Evolutionary conservation across 345 rosid species (phyloP), one percentile per base, ranked within the genome.

Genomic region (Boechera retrofracta): DNA sequence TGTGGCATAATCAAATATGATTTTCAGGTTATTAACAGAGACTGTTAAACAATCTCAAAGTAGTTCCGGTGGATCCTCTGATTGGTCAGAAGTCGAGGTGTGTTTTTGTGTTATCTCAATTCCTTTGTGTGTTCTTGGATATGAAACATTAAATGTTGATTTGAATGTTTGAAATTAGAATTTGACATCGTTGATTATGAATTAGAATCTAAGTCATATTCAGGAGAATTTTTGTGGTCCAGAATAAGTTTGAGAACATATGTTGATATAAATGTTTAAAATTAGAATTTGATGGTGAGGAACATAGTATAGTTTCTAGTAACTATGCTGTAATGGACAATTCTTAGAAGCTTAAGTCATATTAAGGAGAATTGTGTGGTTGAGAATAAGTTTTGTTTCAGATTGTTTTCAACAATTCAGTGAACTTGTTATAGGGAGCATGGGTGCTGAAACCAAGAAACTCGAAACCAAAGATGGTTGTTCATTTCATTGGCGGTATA

Each of bases 401-500:
- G 35, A 6, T 26, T 15, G 56, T 28, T 51, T 9, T 48, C 1
- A 76, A 29, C 1, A 59, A 3, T 63, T 55, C 52, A 4, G 11
- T 67, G 29, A 42, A 36, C 13, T 45, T 67, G 59, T 15, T 51
- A 3, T 86, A 95, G 99, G 99, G 99, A 59, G 87, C 99, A 63
- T 95, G 99, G 99, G 89, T 95, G 80, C 93, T 95, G 26, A 87
- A 84, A 83, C 99, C 98, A 31, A 87, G 77, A 66, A 73, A 71
- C 78, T 77, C 85, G 41, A 85, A 78, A 65, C 92, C 97, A 9
- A 89, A 84, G 77, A 82, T 91, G 68, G 92, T 92, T 60, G 92
- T 86, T 77, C 99, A 95, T 85, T 95, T 95, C 60, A 29, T 95
- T 52, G 99, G 98, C 29, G 99, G 99, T 16, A 88, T 95, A 81